phyloP scores from a whole-genome alignment of 495 filamentous ascomycete species.

The Bacidia gigantensis region DNA sequence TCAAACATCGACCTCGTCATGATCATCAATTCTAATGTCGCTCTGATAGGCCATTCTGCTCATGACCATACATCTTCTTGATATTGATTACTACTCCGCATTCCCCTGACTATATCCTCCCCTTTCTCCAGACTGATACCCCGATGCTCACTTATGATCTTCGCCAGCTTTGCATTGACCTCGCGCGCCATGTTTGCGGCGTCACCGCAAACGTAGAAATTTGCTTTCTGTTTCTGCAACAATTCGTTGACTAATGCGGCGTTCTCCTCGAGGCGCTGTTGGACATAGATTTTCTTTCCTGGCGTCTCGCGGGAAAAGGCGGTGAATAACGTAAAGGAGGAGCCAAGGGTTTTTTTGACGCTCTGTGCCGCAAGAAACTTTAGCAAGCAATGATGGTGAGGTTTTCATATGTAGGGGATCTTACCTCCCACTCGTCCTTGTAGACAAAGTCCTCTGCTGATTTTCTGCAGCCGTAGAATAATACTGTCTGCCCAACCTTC shows the following conservation, averaged over 20 bases:
- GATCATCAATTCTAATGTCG: neutral
- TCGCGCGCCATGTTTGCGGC: conserved; percentile 97
- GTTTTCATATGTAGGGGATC: conserved; percentile 22
- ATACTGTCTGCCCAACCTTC: conserved; percentile 72
- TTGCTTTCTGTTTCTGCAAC: conserved; percentile 69
- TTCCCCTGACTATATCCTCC: conserved; percentile 90
- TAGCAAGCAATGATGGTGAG: neutral
- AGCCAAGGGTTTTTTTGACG: conserved; percentile 68
- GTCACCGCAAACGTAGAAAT: conserved; percentile 97
- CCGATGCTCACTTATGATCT: conserved; percentile 74
- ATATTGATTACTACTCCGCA: conserved; percentile 88
- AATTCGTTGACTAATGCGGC: conserved; percentile 79
- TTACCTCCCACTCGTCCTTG: conserved; percentile 82
- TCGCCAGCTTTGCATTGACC: conserved; percentile 70
- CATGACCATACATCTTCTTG: conserved; percentile 94
- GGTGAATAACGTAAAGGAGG: conserved; percentile 73
- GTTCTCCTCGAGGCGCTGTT: conserved; percentile 76
- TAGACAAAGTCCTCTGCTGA: conserved; percentile 82
- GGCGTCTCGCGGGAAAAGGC: conserved; percentile 76
- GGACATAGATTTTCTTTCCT: conserved; percentile 87
- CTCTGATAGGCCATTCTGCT: too few relatives aligned
- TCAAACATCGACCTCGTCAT: too few relatives aligned
- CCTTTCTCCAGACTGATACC: conserved; percentile 69
- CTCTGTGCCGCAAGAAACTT: conserved; percentile 41
- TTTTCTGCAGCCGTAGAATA: conserved; percentile 93